These are phyloP conservation scores for Ascobolus immersus DNA, from an alignment of 495 filamentous ascomycete genomes.

Conservation along the genomic window DNA sequence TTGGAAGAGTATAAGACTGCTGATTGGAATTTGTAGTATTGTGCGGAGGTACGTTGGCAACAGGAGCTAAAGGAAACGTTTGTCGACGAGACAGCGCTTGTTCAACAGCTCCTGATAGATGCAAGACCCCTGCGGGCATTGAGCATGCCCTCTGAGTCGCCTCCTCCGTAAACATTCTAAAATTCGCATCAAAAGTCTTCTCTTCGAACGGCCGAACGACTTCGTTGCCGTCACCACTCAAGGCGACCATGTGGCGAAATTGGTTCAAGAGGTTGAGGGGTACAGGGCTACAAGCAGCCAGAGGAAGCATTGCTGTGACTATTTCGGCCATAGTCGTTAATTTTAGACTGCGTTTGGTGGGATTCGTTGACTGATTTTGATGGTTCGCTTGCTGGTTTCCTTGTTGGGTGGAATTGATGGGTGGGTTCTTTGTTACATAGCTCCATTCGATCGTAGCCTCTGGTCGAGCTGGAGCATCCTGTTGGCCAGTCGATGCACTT, in stretches of 20 bases:
- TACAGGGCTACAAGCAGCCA: not conserved
- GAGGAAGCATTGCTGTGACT: conserved; percentile 3
- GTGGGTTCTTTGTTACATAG: not conserved
- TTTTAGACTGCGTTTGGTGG: not conserved
- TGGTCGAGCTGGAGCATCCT: not conserved
- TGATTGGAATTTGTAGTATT: no score
- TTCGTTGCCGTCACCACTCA: not conserved
- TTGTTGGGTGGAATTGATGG: not conserved
- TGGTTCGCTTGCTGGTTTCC: not conserved
- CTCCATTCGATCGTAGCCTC: not conserved
- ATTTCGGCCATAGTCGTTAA: conserved; percentile 3
- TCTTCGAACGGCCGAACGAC: not conserved
- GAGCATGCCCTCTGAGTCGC: no score
- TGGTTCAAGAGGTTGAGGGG: not conserved
- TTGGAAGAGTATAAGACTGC: no score
- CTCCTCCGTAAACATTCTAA: conserved; percentile 4
- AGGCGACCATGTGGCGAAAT: not conserved
- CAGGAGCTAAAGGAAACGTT: not conserved
- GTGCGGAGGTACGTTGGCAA: not conserved
- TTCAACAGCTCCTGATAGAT: no score
- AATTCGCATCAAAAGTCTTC: conserved; percentile 4
- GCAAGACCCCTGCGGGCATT: no score
- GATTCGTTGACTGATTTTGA: no score
- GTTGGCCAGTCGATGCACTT: no score
- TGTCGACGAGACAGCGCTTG: not conserved